Evolutionary conservation across 441 rosid genomes (phyloP).

Genomic region (Brassica hybrid): DNA sequence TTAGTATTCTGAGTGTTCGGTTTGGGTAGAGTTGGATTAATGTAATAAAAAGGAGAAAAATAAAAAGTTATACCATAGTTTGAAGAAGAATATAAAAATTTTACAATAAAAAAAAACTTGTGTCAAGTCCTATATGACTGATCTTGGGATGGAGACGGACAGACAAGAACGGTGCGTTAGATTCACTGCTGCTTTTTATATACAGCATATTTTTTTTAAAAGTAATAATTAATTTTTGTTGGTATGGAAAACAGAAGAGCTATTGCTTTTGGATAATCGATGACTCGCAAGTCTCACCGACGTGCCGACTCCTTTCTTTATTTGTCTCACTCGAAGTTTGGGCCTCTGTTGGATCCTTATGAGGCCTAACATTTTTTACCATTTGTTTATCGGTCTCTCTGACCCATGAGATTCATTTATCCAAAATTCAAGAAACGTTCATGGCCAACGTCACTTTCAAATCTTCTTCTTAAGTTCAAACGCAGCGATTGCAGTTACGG

Average conservation of each 20-base stretch:
- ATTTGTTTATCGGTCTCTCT: background rate
- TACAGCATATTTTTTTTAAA: too few species aligned
- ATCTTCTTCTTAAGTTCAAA: too few species aligned
- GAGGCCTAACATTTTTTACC: conserved; percentile 15
- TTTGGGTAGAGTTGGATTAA: background rate
- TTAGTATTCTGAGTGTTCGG: background rate
- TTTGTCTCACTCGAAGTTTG: background rate
- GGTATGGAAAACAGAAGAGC: conserved; percentile 17
- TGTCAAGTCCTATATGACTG: background rate
- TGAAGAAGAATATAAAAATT: too few species aligned
- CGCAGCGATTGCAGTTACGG: too few species aligned
- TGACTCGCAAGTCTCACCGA: conserved; percentile 35
- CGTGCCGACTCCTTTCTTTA: conserved; percentile 28
- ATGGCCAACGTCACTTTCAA: too few species aligned
- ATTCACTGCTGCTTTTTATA: background rate
- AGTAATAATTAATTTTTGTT: background rate
- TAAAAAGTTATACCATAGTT: background rate
- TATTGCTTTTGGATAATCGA: conserved; percentile 19
- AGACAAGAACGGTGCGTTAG: background rate
- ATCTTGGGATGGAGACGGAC: background rate
- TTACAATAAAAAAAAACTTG: too few species aligned
- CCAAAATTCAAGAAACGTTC: too few species aligned
- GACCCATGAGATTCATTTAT: background rate
- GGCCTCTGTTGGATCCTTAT: conserved; percentile 7
- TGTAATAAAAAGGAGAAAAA: background rate